phyloP scores from a whole-genome alignment of 345 rosid genomes.

The Gossypium thurberi region DNA sequence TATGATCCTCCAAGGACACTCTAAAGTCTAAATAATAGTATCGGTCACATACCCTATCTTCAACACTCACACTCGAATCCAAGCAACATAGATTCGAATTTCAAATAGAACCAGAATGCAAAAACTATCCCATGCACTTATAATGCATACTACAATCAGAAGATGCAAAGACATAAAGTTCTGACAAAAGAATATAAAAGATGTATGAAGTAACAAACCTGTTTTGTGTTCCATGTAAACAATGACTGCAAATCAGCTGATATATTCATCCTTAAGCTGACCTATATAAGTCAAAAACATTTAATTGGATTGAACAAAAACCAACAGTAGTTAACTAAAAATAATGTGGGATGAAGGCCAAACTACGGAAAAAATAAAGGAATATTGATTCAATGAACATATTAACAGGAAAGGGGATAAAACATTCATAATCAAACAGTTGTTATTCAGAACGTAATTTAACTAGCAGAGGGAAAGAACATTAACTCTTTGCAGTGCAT shows the following conservation, averaged over 20 bases:
- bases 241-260: slow-evolving; percentile 77
- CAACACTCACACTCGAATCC: not conserved
- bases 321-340: not conserved
- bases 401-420: not conserved
- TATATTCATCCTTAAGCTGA: slow-evolving; percentile 82
- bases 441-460: not conserved
- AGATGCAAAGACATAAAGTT: not conserved
- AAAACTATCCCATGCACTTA: not conserved
- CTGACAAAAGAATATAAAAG: not conserved
- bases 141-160: not conserved
- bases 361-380: not conserved
- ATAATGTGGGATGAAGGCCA: not conserved
- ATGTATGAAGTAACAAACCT: slow-evolving; percentile 38
- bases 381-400: not conserved
- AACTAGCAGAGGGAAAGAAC: not conserved
- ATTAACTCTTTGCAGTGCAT: not conserved
- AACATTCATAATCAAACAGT: not conserved
- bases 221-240: slow-evolving; percentile 98
- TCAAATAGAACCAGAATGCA: not conserved
- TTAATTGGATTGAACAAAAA: slow-evolving; percentile 8
- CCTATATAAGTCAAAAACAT: slow-evolving; percentile 39
- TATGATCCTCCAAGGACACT: no score
- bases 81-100: not conserved
- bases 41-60: no score
- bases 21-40: no score